Evolutionary conservation across 2,329 filamentous ascomycete genomes (phyloP).

Genomic region (Hypoxylon sp.): DNA sequence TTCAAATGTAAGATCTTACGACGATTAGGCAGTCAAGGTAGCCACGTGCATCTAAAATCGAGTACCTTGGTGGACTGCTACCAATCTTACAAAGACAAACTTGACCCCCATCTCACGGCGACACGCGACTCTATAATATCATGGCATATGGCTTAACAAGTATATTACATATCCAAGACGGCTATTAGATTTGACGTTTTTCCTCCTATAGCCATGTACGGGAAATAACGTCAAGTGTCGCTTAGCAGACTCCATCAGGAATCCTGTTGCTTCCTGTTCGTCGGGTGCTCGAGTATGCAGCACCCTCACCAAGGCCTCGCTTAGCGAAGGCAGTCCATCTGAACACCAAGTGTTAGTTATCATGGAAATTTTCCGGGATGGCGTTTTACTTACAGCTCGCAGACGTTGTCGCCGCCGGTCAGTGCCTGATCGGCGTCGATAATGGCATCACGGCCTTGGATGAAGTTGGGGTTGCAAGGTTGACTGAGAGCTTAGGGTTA

Average conservation of each 20-base stretch:
- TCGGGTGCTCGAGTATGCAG: constrained; percentile 47
- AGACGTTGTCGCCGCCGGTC: constrained; percentile 64
- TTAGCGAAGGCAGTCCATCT: constrained; percentile 66
- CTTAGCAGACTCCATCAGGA: constrained; percentile 53
- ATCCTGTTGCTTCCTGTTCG: constrained; percentile 53
- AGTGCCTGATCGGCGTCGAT: constrained; percentile 64
- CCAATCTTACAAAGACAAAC: constrained; percentile 16
- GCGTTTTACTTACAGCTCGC: constrained; percentile 56
- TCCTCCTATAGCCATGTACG: neutral
- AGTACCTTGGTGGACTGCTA: constrained; percentile 35
- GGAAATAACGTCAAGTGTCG: neutral
- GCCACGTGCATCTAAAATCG: constrained; percentile 12
- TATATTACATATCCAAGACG: neutral
- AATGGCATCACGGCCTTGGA: constrained; percentile 65
- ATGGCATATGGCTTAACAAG: neutral
- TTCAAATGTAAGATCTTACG: neutral
- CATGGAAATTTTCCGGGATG: neutral
- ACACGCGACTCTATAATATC: neutral
- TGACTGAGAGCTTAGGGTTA: constrained; percentile 52
- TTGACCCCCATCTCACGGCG: neutral
- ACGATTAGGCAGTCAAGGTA: constrained; percentile 25
- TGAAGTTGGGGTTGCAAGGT: constrained; percentile 66
- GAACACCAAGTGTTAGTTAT: constrained; percentile 19
- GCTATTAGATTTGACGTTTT: neutral
- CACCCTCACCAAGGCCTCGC: constrained; percentile 62